Evolutionary conservation across 345 rosid genomes (phyloP).

Genomic region (Sonneratia caseolaris): DNA sequence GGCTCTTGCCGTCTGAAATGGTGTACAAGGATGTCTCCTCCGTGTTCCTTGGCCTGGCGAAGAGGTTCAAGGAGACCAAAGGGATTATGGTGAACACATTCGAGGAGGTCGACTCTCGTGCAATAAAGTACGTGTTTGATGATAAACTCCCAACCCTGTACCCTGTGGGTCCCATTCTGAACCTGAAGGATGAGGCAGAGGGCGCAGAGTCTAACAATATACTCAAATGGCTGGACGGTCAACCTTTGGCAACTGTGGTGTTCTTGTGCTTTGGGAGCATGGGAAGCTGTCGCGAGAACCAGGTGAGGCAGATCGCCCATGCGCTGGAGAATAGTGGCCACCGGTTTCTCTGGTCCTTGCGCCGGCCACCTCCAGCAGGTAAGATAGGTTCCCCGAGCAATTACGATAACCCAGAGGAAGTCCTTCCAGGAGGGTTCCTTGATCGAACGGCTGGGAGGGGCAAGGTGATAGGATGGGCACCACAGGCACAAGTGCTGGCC

Average conservation of each 20-base stretch:
- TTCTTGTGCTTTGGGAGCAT: slow-evolving; percentile 61
- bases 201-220: slow-evolving; percentile 12
- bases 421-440: slow-evolving; percentile 41
- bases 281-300: slow-evolving; percentile 38
- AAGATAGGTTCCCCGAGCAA: slow-evolving; percentile 7
- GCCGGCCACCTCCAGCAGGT: slow-evolving; percentile 13
- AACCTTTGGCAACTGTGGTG: slow-evolving; percentile 39
- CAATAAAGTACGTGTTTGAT: slow-evolving; percentile 7
- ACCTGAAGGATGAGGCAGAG: slow-evolving; percentile 13
- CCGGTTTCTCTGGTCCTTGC: slow-evolving; percentile 44
- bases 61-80: slow-evolving; percentile 12
- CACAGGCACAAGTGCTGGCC: slow-evolving; percentile 15
- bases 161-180: slow-evolving; percentile 51
- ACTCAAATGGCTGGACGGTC: slow-evolving; percentile 37
- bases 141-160: slow-evolving; percentile 14
- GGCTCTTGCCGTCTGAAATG: slow-evolving; percentile 19
- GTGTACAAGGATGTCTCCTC: no score
- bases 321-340: slow-evolving; percentile 34
- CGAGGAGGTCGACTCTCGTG: slow-evolving; percentile 28
- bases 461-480: slow-evolving; percentile 50
- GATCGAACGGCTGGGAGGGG: slow-evolving; percentile 23
- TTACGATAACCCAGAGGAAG: slow-evolving; percentile 16
- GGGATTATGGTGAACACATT: slow-evolving; percentile 38
- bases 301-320: slow-evolving; percentile 35
- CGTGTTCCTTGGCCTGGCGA: slow-evolving; percentile 11